Conservation (phyloP, 2,329 filamentous ascomycete genomes). For the Elsinoe batatas region DNA sequence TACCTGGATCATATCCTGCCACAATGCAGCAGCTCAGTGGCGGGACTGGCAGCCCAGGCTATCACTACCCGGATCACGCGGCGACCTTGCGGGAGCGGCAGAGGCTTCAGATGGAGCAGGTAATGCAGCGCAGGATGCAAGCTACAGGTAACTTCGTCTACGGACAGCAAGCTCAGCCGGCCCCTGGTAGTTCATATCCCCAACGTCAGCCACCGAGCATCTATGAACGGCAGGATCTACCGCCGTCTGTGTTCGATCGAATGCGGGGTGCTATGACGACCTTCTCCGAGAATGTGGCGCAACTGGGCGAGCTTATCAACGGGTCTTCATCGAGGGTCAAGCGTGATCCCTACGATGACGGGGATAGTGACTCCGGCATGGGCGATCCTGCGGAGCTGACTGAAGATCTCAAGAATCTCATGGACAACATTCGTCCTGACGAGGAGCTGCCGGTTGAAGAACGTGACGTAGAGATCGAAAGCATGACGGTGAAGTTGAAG, state of each 20-base stretch:
- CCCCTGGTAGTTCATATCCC: neutral
- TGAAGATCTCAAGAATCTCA: conserved; percentile 59
- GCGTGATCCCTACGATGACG: conserved; percentile 14
- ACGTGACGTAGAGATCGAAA: conserved; percentile 58
- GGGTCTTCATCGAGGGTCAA: neutral
- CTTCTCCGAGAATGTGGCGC: neutral
- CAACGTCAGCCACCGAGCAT: neutral
- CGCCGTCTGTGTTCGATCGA: neutral
- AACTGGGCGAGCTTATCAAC: neutral
- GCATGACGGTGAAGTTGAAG: conserved; percentile 60
- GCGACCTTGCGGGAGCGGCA: too few relatives aligned
- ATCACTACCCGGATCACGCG: too few relatives aligned
- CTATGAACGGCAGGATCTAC: neutral
- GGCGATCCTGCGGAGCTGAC: conserved; percentile 43
- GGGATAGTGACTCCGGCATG: conserved; percentile 23
- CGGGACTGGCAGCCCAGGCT: neutral
- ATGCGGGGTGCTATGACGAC: neutral
- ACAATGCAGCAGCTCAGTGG: neutral
- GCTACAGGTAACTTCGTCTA: neutral
- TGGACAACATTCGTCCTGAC: conserved; percentile 66
- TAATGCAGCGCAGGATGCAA: neutral
- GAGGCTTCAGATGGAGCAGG: too few relatives aligned
- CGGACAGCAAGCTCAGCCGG: neutral
- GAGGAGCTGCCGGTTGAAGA: conserved; percentile 43
- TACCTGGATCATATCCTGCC: neutral